Evolutionary conservation across 495 filamentous ascomycete species (phyloP).

Genomic region (Xylaria venustula): DNA sequence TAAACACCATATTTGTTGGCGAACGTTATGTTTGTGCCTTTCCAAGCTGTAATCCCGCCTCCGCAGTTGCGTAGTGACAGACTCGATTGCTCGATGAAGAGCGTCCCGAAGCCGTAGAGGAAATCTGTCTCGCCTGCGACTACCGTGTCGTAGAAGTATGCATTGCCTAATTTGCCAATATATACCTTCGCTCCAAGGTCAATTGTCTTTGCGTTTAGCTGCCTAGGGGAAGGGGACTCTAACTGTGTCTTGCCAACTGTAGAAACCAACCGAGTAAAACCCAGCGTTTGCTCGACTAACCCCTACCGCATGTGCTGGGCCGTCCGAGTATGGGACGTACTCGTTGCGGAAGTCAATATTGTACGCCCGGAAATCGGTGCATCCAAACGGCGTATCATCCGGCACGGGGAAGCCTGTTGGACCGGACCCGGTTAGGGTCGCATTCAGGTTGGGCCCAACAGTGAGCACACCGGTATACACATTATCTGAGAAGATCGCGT

Average conservation of each 20-base stretch:
- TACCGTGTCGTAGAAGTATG: slow-evolving; percentile 53
- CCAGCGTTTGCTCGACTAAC: slow-evolving; percentile 57
- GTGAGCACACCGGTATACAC: slow-evolving; percentile 55
- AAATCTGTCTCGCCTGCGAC: slow-evolving; percentile 61
- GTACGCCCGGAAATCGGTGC: slow-evolving; percentile 56
- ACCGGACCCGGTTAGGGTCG: slow-evolving; percentile 55
- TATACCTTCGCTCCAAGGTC: slow-evolving; percentile 43
- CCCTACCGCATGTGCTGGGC: slow-evolving; percentile 55
- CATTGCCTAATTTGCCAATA: slow-evolving; percentile 59
- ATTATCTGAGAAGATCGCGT: slow-evolving; percentile 50
- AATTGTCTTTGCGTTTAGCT: not conserved
- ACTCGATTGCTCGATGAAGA: slow-evolving; percentile 43
- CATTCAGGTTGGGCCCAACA: slow-evolving; percentile 56
- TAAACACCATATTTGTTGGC: slow-evolving; percentile 63
- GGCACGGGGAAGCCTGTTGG: slow-evolving; percentile 57
- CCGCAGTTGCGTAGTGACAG: slow-evolving; percentile 55
- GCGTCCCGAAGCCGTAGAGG: slow-evolving; percentile 55
- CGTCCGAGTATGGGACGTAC: slow-evolving; percentile 50
- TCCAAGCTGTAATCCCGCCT: slow-evolving; percentile 66
- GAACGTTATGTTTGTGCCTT: slow-evolving; percentile 62
- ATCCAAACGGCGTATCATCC: slow-evolving; percentile 56
- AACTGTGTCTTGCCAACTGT: slow-evolving; percentile 60
- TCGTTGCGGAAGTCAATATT: slow-evolving; percentile 60
- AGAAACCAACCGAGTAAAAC: slow-evolving; percentile 59
- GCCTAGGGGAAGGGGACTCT: slow-evolving; percentile 8